Percentiles rank a stretch among this genome's conserved stretches.
Evolutionary conservation across 208 protist genomes (phyloP).

Genomic region (Phytomonas sp.): DNA sequence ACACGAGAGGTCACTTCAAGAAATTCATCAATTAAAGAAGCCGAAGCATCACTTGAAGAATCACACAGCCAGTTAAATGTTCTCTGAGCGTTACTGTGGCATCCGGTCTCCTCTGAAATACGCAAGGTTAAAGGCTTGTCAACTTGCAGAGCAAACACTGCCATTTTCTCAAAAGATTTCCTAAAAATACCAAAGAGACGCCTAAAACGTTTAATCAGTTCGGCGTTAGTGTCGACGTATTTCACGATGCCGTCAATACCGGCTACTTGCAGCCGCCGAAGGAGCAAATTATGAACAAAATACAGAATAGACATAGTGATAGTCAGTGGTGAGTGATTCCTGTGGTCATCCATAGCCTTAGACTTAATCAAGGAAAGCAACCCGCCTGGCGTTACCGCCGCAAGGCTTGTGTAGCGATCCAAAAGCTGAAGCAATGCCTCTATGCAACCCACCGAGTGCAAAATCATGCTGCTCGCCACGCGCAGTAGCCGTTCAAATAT

Average conservation of each 20-base stretch:
- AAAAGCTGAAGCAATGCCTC: constrained; percentile 31
- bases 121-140: neutral
- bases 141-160: constrained; percentile 22
- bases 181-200: constrained; percentile 50
- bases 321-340: constrained; percentile 56
- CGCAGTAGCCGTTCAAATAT: constrained; percentile 75
- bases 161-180: constrained; percentile 46
- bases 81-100: neutral
- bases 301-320: constrained; percentile 57
- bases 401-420: constrained; percentile 16
- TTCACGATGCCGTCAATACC: constrained; percentile 22
- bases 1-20: constrained; percentile 69
- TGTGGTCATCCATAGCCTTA: constrained; percentile 24
- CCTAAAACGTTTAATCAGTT: constrained; percentile 59
- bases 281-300: constrained; percentile 52
- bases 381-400: neutral
- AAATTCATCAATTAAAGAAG: constrained; percentile 37
- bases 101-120: neutral
- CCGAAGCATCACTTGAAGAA: neutral
- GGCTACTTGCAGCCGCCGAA: constrained; percentile 44
- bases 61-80: constrained; percentile 48
- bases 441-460: constrained; percentile 24
- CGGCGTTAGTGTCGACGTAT: constrained; percentile 33
- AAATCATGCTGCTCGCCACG: constrained; percentile 52
- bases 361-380: constrained; percentile 35